Base-by-base conservation (phyloP, 176 grass and related monocot genomes). In the Rhynchospora tenuis region DNA sequence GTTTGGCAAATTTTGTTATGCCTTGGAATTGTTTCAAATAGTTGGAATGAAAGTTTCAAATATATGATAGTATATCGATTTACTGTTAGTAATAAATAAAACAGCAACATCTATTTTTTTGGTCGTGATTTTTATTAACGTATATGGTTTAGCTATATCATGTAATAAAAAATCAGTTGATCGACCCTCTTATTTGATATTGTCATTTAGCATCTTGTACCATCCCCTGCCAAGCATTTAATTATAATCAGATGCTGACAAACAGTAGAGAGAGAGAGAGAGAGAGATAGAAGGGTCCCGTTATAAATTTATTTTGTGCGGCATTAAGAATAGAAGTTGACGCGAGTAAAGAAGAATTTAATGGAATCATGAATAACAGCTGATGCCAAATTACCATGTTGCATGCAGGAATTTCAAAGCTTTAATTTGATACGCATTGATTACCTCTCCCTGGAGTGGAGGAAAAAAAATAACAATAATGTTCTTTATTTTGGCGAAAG, bases 321-420 rank as follows among this genome's bases (percentile, higher is more conserved):
- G 60, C 60, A 82, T 48, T 82, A 64, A 82, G 62, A 64, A 82
- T 24, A 82, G 42, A 82, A 64, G 38, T 82, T 52, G 80, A 82
- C 31, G 1, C 13, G 60, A 33, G 80, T 54, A 67, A 82, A 66
- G 48, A 62, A 43, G 80, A 67, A 82, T 82, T 82, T 17, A 82
- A 82, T 82, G 80, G 51, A 66, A 64, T 82, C 80, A 82, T 82
- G 80, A 82, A 67, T 51, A 82, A 82, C 59, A 82, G 80, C 80
- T 82, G 80, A 82, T 82, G 42, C 20, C 17, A 67, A 82, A 82
- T 61, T 47, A 74, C 45, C 19, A 20, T 16, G 17, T 59, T 7
- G 19, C 22, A 74, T 74, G 71, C 44, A 52, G 46, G 22, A 74
- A 52, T 74, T 76, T 71, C 16, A 46, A 71, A 33, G 38, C 65